A percentile compares a stretch with the other conserved stretches of the same genome.
Conservation (phyloP, 495 filamentous ascomycete species). For the Neurospora sp. region DNA sequence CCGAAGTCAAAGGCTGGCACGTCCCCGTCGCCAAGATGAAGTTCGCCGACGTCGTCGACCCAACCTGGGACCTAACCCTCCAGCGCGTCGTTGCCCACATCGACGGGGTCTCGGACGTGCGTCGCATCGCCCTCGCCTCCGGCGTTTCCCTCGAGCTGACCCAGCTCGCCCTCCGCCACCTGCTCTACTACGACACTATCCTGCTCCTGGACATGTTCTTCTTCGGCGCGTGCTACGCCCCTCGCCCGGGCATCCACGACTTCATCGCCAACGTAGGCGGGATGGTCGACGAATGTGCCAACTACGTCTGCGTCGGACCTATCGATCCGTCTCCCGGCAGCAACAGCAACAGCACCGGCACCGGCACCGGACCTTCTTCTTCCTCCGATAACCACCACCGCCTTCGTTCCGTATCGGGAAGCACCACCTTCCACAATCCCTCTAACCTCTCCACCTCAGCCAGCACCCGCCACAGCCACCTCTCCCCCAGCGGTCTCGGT, state of each 20-base stretch:
- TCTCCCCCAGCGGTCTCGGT: neutral
- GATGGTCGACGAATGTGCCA: slow-evolving; percentile 75
- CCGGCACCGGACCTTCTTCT: neutral
- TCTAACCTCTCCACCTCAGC: neutral
- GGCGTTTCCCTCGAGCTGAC: slow-evolving; percentile 78
- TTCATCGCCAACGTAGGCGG: slow-evolving; percentile 58
- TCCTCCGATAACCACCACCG: neutral
- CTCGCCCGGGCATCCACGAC: slow-evolving; percentile 60
- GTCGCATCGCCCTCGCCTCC: slow-evolving; percentile 69
- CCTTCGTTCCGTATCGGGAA: neutral
- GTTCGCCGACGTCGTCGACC: slow-evolving; percentile 58
- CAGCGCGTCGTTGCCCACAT: slow-evolving; percentile 73
- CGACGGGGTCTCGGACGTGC: slow-evolving; percentile 81
- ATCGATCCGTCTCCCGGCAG: neutral
- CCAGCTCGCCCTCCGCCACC: slow-evolving; percentile 72
- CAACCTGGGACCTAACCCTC: slow-evolving; percentile 87
- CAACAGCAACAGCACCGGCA: neutral
- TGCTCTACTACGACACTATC: slow-evolving; percentile 83
- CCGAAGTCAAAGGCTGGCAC: slow-evolving; percentile 71
- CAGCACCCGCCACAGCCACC: neutral
- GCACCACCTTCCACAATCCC: neutral
- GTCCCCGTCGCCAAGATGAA: slow-evolving; percentile 85
- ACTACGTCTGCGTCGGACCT: slow-evolving; percentile 53
- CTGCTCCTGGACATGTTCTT: slow-evolving; percentile 87
- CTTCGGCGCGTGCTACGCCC: slow-evolving; percentile 82